phyloP scores from a whole-genome alignment of 495 filamentous ascomycete genomes.

The Penicillium flavigenum region DNA sequence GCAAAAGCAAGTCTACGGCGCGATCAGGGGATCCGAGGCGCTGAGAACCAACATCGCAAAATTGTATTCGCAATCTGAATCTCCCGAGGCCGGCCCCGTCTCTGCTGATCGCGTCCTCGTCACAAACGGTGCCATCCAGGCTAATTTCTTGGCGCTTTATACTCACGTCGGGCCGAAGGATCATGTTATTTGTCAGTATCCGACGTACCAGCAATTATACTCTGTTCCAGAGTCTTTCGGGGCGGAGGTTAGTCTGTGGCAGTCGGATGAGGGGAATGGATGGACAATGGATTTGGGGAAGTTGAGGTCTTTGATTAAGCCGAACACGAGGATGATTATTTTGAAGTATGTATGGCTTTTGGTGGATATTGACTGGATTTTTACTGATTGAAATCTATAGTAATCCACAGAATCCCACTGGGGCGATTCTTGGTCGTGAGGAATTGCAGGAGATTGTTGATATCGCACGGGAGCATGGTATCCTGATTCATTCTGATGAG shows the following conservation, averaged over 20 bases:
- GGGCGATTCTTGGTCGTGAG: slow-evolving; percentile 61
- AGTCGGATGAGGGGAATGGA: slow-evolving; percentile 57
- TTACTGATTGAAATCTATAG: slow-evolving; percentile 37
- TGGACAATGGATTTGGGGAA: slow-evolving; percentile 67
- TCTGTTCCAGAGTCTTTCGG: slow-evolving; percentile 72
- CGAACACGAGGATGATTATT: slow-evolving; percentile 72
- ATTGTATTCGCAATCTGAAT: slow-evolving; percentile 57
- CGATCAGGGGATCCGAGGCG: slow-evolving; percentile 64
- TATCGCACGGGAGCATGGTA: slow-evolving; percentile 58
- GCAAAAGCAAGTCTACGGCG: slow-evolving; percentile 62
- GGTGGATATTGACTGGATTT: neutral
- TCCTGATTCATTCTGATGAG: slow-evolving; percentile 74
- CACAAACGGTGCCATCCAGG: slow-evolving; percentile 77
- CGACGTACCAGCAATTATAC: slow-evolving; percentile 88
- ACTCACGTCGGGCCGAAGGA: slow-evolving; percentile 71
- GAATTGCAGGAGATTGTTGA: slow-evolving; percentile 61
- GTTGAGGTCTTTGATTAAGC: slow-evolving; percentile 62
- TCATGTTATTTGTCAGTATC: slow-evolving; percentile 85
- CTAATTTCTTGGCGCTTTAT: slow-evolving; percentile 78
- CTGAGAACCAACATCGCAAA: slow-evolving; percentile 61
- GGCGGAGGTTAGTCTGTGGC: slow-evolving; percentile 79
- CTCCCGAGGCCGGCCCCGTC: slow-evolving; percentile 38
- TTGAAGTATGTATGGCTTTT: slow-evolving; percentile 49
- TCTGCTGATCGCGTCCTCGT: slow-evolving; percentile 64
- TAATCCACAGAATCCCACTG: slow-evolving; percentile 89